Evolutionary conservation across 2,329 filamentous ascomycete genomes (phyloP), one percentile per base, ranked within the genome.

Genomic region (Xylaria sp.): DNA sequence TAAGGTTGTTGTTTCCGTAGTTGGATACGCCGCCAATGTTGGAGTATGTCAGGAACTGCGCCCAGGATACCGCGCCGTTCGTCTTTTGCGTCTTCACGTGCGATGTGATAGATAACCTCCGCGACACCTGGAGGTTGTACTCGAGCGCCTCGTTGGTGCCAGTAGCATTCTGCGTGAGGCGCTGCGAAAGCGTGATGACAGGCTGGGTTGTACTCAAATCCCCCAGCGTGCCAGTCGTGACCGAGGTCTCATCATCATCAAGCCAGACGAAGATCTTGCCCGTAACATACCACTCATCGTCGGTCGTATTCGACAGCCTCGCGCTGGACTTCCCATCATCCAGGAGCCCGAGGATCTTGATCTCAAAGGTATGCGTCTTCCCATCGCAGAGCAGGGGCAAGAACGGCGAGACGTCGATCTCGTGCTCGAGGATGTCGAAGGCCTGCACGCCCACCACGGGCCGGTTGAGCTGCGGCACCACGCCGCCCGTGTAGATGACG

Each of bases 201-300:
- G 89, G 87, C 0, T 66, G 79, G 47, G 65, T 73, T 50, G 67
- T 71, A 5, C 72, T 62, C 16, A 83, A 69, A 1, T 44, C 75
- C 1, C 82, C 82, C 12, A 76, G 54, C 0, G 74, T 77, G 13
- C 86, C 87, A 0, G 84, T 89, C 0, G 88, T 90, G 62, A 88
- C 77, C 21, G 83, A 84, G 9, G 78, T 81, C 6, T 78, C 76
- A 2, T 91, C 89, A 0, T 91, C 89, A 0, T 91, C 89, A 0
- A 91, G 83, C 88, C 92, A 96, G n/a, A 94, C 73, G 76, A 96
- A 95, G 12, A 95, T 83, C 78, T 94, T 96, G 47, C 92, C 93
- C 0, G 90, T 91, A 2, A 96, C 86, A 18, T 91, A 86, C 93
- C 93, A 96, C 75, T 88, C 88, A 62, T 84, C 86, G n/a, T 84